Percentiles rank a stretch among this genome's conserved stretches.
These are phyloP conservation scores for Apium graveolens DNA, from an alignment of 129 eudicot genomes.

Conservation along the genomic window DNA sequence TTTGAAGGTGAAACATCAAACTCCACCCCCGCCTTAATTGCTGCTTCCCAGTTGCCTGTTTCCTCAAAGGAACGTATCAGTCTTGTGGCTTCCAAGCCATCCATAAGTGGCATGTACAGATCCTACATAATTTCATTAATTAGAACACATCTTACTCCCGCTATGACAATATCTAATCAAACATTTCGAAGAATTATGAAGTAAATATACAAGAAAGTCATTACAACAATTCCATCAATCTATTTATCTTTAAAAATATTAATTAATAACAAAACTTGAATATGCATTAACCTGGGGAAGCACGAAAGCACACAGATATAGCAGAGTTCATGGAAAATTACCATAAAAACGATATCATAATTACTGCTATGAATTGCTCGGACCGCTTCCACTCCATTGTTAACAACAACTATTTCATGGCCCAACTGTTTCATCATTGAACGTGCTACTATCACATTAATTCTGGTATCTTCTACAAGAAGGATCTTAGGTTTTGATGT, in stretches of 20 bases:
- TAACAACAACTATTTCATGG: conserved; percentile 73
- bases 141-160: neutral
- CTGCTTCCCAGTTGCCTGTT: conserved; percentile 88
- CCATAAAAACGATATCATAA: conserved; percentile 82
- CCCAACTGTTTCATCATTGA: conserved; percentile 89
- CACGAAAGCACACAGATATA: neutral
- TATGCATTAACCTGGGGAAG: neutral
- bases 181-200: neutral
- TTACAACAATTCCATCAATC: neutral
- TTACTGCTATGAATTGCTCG: conserved; percentile 55
- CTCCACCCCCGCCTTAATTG: conserved; percentile 72
- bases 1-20: conserved; percentile 22
- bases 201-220: neutral
- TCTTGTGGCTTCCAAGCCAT: conserved; percentile 89
- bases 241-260: neutral
- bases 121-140: conserved; percentile 44
- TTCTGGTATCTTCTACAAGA: conserved; percentile 87
- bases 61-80: conserved; percentile 75
- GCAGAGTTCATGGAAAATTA: conserved; percentile 15
- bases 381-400: conserved; percentile 87
- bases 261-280: neutral
- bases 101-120: conserved; percentile 98
- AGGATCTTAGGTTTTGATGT: conserved; percentile 60
- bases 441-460: conserved; percentile 71
- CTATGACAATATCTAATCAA: neutral